phyloP scores from a whole-genome alignment of 129 eudicot species.

The Ambrosia artemisiifolia region DNA sequence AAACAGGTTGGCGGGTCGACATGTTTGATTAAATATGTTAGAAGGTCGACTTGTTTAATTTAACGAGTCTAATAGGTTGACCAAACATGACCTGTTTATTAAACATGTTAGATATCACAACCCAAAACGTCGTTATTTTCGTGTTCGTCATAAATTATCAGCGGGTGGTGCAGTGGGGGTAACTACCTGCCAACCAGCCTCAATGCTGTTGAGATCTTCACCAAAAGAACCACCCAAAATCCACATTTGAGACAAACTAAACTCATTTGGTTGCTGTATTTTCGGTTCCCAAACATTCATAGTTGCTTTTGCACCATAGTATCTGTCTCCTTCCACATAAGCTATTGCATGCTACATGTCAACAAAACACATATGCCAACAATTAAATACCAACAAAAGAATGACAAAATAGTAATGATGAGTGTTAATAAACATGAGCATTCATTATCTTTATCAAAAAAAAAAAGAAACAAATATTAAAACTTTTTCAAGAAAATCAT shows the following conservation, averaged over 20 bases:
- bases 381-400: neutral
- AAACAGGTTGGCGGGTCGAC: no score
- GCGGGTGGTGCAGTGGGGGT: neutral
- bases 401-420: neutral
- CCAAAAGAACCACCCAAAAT: conserved; percentile 90
- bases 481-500: neutral
- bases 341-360: conserved; percentile 78
- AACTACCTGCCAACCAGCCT: conserved; percentile 75
- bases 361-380: neutral
- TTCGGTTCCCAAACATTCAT: conserved; percentile 37
- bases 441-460: neutral
- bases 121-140: no score
- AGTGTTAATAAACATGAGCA: neutral
- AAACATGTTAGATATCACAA: no score
- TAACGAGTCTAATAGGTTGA: no score
- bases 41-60: no score
- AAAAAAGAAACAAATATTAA: neutral
- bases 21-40: no score
- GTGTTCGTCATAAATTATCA: no score
- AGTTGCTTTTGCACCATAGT: conserved; percentile 17
- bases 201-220: conserved; percentile 91
- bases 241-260: conserved; percentile 85
- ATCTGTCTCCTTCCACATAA: conserved; percentile 88
- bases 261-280: conserved; percentile 82
- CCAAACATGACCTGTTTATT: no score